Base-by-base conservation (phyloP, 306 rosid genomes). In the Dalbergia cochinchinensis region DNA sequence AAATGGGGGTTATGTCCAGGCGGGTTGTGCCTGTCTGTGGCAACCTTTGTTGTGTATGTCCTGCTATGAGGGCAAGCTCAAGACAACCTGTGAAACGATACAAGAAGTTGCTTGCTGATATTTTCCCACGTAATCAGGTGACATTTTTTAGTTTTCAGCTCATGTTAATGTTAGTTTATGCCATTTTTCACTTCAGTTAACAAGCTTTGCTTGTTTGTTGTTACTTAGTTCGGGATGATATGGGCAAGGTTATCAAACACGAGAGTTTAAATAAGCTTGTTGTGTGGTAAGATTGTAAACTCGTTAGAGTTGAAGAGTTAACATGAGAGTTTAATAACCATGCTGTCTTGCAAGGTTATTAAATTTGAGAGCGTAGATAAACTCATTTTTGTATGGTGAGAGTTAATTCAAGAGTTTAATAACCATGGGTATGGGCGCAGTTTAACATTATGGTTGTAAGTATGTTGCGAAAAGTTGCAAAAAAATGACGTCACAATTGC, bases 1-100 rank as follows among this genome's bases (percentile, higher is more conserved):
- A 74, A 80, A 94, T 92, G 98, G 98, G 98, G 96, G 99, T 92
- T 83, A 88, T 92, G 94, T 92, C 99, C n/a, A 86, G 99, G 97
- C 95, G 91, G 88, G 97, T 92, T 19, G 92, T 94, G 73, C 99
- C 99, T 6, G 98, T 77, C 89, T 92, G 98, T 65, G 96, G 94
- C 61, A 92, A 85, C 91, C 91, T 95, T 85, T 95, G 98, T 87
- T 86, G 87, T 83, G 78, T 89, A 75, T 95, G 99, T 82, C 99
- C 99, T 78, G 76, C 99, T 8, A 69, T 95, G 85, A 87, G 97
- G 55, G 94, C 99, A 9, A 91, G 99, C 68, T 95, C 99, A 6
- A 87, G 99, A 67, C 98, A 95, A 74, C 99, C 98, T 0, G 97
- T 95, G 78, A 95, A 95, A 83, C 99, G 98, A 55, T 95, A 92